Conservation (phyloP, 208 protist species). For the Acanthamoeba divionensis region DNA sequence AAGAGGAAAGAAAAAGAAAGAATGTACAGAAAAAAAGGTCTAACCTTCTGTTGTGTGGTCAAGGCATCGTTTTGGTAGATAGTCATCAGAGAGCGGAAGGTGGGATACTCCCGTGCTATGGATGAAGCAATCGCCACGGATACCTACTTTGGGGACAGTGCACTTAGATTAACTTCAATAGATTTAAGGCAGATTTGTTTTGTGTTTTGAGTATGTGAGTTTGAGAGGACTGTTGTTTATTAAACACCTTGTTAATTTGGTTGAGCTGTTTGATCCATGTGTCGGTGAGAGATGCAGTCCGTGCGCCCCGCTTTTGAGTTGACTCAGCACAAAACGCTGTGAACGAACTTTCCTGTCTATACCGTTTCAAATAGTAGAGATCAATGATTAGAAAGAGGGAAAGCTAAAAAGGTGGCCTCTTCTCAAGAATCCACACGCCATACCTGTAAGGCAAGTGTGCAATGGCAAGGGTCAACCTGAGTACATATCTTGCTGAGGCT, state of each 20-base stretch:
- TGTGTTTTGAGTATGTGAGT: too few relatives aligned
- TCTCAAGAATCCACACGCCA: neutral
- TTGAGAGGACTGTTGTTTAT: too few relatives aligned
- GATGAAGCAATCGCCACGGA: neutral
- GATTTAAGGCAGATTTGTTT: too few relatives aligned
- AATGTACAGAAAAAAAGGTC: neutral
- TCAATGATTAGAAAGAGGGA: neutral
- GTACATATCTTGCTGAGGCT: neutral
- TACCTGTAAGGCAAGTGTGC: conserved; percentile 23
- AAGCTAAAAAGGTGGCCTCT: neutral
- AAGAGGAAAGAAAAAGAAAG: neutral
- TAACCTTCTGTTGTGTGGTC: neutral
- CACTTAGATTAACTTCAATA: too few relatives aligned
- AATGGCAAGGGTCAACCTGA: conserved; percentile 9
- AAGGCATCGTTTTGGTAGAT: neutral
- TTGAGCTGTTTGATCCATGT: conserved; percentile 26
- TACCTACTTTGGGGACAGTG: too few relatives aligned
- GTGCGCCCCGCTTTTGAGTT: neutral
- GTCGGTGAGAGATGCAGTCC: neutral
- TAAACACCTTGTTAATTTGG: conserved; percentile 9
- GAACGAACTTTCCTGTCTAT: conserved; percentile 38
- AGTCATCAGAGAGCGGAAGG: neutral
- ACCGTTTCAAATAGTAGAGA: neutral
- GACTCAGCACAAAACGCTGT: conserved; percentile 36
- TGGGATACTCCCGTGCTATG: neutral